Conservation (phyloP, 768 basidiomycete species). For the Boletus rubropictus region DNA sequence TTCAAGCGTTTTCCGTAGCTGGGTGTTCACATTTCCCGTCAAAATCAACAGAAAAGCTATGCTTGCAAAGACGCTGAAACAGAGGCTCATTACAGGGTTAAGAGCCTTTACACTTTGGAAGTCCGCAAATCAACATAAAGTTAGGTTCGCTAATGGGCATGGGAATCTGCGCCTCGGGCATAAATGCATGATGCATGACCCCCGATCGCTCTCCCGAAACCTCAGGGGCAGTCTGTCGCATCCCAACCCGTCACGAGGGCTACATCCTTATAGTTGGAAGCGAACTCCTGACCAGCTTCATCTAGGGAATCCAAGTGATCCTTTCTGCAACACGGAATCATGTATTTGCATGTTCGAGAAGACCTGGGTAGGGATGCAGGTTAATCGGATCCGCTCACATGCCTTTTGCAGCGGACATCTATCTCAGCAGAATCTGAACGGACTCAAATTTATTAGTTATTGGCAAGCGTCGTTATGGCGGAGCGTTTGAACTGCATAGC, state of each 20-base stretch:
- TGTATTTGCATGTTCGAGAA: slow-evolving; percentile 55
- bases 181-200: too few species aligned
- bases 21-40: too few species aligned
- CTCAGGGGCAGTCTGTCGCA: slow-evolving; percentile 10
- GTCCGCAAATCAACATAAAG: slow-evolving; percentile 5
- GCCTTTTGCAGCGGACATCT: slow-evolving; percentile 65
- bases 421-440: slow-evolving; percentile 52
- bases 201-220: neutral
- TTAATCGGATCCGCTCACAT: slow-evolving; percentile 1
- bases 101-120: neutral
- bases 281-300: too few species aligned
- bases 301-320: slow-evolving; percentile 46
- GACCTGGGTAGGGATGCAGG: slow-evolving; percentile 50
- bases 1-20: neutral
- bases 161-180: slow-evolving; percentile 4
- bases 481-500: slow-evolving; percentile 61
- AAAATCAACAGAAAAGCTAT: neutral
- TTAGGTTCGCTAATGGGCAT: slow-evolving; percentile 14
- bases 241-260: slow-evolving; percentile 6
- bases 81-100: neutral
- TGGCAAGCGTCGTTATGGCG: slow-evolving; percentile 39
- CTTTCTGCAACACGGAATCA: slow-evolving; percentile 50
- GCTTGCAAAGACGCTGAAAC: neutral
- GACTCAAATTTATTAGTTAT: slow-evolving; percentile 50
- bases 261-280: slow-evolving; percentile 3